Evolutionary conservation across 805 yeast species (phyloP), one percentile per base, ranked within the genome.

Genomic region (Jamesozyma piceae): DNA sequence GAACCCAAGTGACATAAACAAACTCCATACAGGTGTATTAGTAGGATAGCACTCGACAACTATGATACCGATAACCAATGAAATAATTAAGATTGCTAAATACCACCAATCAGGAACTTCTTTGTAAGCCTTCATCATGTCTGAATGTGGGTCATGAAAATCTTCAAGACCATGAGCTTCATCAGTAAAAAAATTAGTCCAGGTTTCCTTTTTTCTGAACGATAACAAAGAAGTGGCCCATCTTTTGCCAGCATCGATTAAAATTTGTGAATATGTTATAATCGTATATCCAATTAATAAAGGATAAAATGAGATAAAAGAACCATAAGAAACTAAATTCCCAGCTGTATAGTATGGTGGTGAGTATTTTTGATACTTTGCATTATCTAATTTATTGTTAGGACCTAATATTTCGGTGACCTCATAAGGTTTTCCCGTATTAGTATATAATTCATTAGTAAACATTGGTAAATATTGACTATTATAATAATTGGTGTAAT

Each of bases 91-190:
- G n/a, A 75, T 43, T 33, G 73, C 54, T 17, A 48, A 44, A 68
- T 67, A 42, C 64, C 54, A 42, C 68, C 61, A 89, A 65, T 89
- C 97, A n/a, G 90, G 85, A 22, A 77, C 82, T 50, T 78, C 85
- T 19, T 66, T 68, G 57, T 78, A 77, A 26, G 58, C 57, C 11
- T 71, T 47, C 80, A 78, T 77, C 72, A 77, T 75, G 37, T 63
- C 65, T 43, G 77, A 69, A 51, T 75, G 80, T 2, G 80, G 75
- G 51, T 79, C 84, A 19, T 71, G 53, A 49, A 51, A 63, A 11
- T 47, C 51, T 31, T 45, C 57, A 19, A 60, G 51, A 31, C 43
- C 46, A 13, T 44, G 41, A 32, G 30, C 68, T 32, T 9, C 69
- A 52, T 28, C 52, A 50, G 46, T 62, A 59, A 20, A 69, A 58